These are phyloP conservation scores for Byssochlamys sp. DNA, from an alignment of 2,329 filamentous ascomycete genomes.

Conservation along the genomic window DNA sequence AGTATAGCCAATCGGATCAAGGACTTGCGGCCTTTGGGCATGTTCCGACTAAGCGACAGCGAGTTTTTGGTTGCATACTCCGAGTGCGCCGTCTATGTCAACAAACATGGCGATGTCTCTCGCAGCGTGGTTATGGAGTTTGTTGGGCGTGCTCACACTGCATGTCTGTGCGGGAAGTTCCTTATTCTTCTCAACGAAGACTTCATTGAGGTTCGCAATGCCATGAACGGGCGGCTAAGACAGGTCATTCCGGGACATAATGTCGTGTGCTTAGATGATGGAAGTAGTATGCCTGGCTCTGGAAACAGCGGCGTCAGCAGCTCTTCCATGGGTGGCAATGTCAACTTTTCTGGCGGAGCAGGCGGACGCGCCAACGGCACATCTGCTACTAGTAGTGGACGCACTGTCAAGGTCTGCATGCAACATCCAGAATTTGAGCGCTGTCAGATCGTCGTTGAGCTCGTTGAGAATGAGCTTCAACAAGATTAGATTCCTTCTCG, in stretches of 20 bases:
- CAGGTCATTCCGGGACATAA: slow-evolving; percentile 91
- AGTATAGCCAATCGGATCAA: slow-evolving; percentile 77
- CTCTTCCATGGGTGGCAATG: slow-evolving; percentile 11
- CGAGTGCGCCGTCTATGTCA: slow-evolving; percentile 93
- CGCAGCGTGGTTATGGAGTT: slow-evolving; percentile 97
- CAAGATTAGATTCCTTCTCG: slow-evolving; percentile 34
- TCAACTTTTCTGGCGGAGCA: slow-evolving; percentile 20
- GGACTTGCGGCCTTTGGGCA: slow-evolving; percentile 77
- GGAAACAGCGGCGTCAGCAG: slow-evolving; percentile 38
- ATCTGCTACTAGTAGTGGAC: slow-evolving; percentile 34
- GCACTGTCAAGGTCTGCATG: slow-evolving; percentile 89
- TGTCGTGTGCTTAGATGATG: slow-evolving; percentile 82
- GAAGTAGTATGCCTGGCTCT: slow-evolving; percentile 34
- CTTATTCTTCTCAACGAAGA: slow-evolving; percentile 88
- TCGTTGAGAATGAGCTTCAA: slow-evolving; percentile 84
- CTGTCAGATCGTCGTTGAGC: slow-evolving; percentile 79
- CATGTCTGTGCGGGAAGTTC: slow-evolving; percentile 84
- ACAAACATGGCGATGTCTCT: slow-evolving; percentile 93
- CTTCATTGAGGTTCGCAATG: slow-evolving; percentile 93
- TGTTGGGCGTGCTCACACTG: slow-evolving; percentile 79
- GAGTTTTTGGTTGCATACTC: slow-evolving; percentile 92
- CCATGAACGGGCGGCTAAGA: slow-evolving; percentile 82
- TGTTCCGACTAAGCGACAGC: slow-evolving; percentile 87
- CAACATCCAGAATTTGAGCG: slow-evolving; percentile 79
- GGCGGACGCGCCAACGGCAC: slow-evolving; percentile 26